phyloP scores from a whole-genome alignment of 2,329 filamentous ascomycete genomes.

The Penicillium frequentans region DNA sequence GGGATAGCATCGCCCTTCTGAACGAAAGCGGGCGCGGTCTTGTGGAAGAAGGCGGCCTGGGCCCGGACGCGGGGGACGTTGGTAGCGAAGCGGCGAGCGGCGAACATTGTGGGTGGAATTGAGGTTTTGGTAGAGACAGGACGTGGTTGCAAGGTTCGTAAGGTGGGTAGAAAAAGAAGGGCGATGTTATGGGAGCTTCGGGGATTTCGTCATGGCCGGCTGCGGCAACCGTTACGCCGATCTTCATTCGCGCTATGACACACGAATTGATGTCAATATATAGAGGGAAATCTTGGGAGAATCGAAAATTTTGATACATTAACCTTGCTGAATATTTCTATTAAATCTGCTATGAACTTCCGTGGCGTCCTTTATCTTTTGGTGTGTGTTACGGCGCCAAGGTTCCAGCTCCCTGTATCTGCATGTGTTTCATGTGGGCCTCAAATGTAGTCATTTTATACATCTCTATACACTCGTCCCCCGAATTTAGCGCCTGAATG shows the following conservation, averaged over 20 bases:
- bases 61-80: conserved; percentile 30
- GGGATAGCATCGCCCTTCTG: conserved; percentile 79
- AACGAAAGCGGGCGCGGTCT: conserved; percentile 53
- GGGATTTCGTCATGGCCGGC: conserved; percentile 18
- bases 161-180: neutral
- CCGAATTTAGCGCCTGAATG: too few relatives aligned
- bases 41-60: conserved; percentile 40
- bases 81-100: conserved; percentile 36
- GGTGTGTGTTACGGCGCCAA: neutral
- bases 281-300: neutral
- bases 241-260: conserved; percentile 6
- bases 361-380: neutral
- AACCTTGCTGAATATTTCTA: neutral
- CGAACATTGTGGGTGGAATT: conserved; percentile 33
- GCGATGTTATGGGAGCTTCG: conserved; percentile 5
- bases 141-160: neutral
- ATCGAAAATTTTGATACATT: neutral
- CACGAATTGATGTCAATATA: neutral
- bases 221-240: conserved; percentile 4
- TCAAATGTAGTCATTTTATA: too few relatives aligned
- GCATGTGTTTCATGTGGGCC: too few relatives aligned
- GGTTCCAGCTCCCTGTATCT: neutral
- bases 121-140: neutral
- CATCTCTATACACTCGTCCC: too few relatives aligned
- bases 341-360: neutral